Evolutionary conservation across 176 grass and related monocot genomes (phyloP).

Genomic region (Typha latifolia): DNA sequence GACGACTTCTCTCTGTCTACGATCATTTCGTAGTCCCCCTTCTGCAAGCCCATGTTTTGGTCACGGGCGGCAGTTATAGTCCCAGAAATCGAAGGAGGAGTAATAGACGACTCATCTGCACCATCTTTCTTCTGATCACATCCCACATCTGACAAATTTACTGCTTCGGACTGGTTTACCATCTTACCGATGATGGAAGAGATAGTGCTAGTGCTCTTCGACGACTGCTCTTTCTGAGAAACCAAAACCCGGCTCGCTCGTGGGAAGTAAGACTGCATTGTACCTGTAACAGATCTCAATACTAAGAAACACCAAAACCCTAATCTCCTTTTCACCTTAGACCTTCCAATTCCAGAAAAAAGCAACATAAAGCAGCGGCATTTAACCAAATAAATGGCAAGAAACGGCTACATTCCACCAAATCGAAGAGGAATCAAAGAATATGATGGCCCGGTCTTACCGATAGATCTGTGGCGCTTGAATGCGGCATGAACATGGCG

Average conservation of each 20-base stretch:
- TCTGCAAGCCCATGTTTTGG: constrained; percentile 27
- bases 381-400: constrained; percentile 1
- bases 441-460: constrained; percentile 22
- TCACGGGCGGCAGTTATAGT: constrained; percentile 19
- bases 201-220: constrained; percentile 19
- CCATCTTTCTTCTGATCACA: constrained; percentile 30
- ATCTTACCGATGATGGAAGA: constrained; percentile 22
- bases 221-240: constrained; percentile 15
- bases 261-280: constrained; percentile 39
- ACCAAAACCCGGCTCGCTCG: constrained; percentile 53
- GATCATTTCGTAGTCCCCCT: constrained; percentile 18
- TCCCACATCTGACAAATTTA: constrained; percentile 13
- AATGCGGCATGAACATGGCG: constrained; percentile 54
- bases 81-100: constrained; percentile 27
- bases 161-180: constrained; percentile 23
- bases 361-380: background rate
- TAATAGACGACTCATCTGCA: constrained; percentile 24
- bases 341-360: background rate
- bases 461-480: constrained; percentile 54
- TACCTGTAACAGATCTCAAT: constrained; percentile 34
- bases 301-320: constrained; percentile 6
- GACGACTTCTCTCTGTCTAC: constrained; percentile 32
- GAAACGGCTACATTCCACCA: constrained; percentile 13
- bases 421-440: constrained; percentile 6
- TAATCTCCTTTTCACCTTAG: no score